phyloP scores from a whole-genome alignment of 257 asterid species.

The Nemophila menziesii region DNA sequence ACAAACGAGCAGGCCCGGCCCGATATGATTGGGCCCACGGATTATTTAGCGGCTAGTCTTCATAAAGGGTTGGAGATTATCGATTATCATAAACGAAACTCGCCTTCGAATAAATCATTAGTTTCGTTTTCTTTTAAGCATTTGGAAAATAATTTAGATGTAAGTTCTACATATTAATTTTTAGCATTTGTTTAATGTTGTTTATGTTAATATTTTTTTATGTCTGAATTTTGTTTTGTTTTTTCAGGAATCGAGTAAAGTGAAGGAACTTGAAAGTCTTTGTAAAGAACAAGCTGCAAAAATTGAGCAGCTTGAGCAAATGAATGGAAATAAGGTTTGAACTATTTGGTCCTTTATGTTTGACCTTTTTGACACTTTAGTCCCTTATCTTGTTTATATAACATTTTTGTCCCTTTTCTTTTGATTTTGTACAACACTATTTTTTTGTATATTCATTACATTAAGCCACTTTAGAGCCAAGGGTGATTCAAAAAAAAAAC shows the following conservation, averaged over 20 bases:
- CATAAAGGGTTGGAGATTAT: conserved; percentile 79
- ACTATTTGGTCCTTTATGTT: too few species aligned
- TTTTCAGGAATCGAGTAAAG: conserved; percentile 40
- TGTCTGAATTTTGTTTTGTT: background rate
- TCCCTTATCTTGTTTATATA: too few species aligned
- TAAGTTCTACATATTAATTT: conserved; percentile 10
- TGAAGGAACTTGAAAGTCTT: conserved; percentile 48
- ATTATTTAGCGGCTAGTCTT: conserved; percentile 85
- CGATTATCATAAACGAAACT: conserved; percentile 69
- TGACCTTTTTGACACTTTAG: too few species aligned
- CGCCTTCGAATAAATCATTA: conserved; percentile 53
- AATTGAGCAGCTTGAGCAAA: conserved; percentile 59
- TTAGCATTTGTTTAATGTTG: conserved; percentile 3
- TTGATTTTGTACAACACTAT: background rate
- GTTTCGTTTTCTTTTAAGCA: conserved; percentile 88
- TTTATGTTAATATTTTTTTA: background rate
- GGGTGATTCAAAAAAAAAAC: too few species aligned
- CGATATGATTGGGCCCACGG: conserved; percentile 64
- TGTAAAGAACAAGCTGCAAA: conserved; percentile 74
- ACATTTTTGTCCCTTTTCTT: background rate
- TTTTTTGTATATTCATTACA: background rate
- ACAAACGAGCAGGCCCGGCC: conserved; percentile 31
- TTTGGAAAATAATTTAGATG: conserved; percentile 45
- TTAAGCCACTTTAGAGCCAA: too few species aligned
- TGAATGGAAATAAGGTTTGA: conserved; percentile 29